A percentile compares a stretch with the other conserved stretches of the same genome.
Evolutionary conservation across 2,329 filamentous ascomycete genomes (phyloP).

Genomic region (Tolypocladium pustulatum): DNA sequence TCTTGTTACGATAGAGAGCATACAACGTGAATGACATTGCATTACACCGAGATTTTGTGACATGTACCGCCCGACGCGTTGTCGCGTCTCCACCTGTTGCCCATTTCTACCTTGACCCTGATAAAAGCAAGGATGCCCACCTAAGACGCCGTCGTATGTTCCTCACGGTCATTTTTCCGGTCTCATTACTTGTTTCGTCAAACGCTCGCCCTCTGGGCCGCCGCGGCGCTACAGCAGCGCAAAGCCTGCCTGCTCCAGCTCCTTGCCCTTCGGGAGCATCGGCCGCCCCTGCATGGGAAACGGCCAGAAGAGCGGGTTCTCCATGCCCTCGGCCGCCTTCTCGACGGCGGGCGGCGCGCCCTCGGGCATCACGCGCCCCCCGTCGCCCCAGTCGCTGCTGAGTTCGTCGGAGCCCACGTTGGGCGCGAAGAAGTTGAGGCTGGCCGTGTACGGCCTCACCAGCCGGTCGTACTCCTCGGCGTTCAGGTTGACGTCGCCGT

Average conservation of each 20-base stretch:
- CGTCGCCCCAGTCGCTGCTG: constrained; percentile 33
- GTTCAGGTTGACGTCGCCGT: constrained; percentile 11
- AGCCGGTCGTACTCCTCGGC: constrained; percentile 27
- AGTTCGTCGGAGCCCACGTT: constrained; percentile 38
- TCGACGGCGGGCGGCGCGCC: constrained; percentile 8
- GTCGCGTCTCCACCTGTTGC: not conserved
- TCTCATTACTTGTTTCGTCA: not conserved
- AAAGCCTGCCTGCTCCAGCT: constrained; percentile 43
- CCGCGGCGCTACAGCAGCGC: constrained; percentile 20
- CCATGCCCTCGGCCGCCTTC: constrained; percentile 25
- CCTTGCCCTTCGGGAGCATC: constrained; percentile 35
- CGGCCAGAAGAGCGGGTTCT: constrained; percentile 50
- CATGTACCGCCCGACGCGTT: not conserved
- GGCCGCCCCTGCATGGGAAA: constrained; percentile 50
- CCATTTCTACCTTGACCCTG: not conserved
- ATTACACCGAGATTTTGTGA: not conserved
- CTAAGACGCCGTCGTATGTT: not conserved
- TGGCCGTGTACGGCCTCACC: constrained; percentile 37
- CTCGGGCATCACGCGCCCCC: constrained; percentile 4
- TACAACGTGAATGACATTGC: not conserved
- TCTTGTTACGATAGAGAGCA: no score
- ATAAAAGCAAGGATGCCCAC: not conserved
- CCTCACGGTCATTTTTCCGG: no score
- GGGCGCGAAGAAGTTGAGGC: constrained; percentile 47
- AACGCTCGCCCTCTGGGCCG: not conserved